Base-by-base conservation (phyloP, 768 basidiomycete species). In the Goffeauzyma gilvescens region DNA sequence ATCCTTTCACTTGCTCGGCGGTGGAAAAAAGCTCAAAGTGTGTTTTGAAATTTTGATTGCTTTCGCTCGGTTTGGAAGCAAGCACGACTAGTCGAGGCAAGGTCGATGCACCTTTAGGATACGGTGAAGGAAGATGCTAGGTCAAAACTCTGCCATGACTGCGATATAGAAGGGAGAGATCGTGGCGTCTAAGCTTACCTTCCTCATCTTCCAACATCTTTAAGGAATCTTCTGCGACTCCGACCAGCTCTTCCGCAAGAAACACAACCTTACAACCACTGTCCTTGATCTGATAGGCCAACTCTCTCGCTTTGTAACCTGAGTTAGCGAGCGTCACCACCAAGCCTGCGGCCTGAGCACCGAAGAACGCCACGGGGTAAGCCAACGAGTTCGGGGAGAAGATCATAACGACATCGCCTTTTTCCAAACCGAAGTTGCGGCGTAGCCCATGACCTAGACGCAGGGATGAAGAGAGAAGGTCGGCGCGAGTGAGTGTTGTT, bases 281-380 rank as follows among this genome's bases (percentile, higher is more conserved):
- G 55, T 89, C 75, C 10, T 50, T 63, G 46, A 79, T 76, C 55
- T 89, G 85, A 60, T 75, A 74, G 1, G 67, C 69, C 0, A 87
- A 70, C 55, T 89, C 85, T 6, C 63, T 54, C 3, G 75, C 59
- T 3, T 74, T 78, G 53, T 81, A 85, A 0, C 69, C 68, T 44
- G 71, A 75, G 58, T 83, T 87, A 13, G 79, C 78, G 12, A 81
- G 73, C 0, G 83, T 81, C 39, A 72, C 71, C 30, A 72, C 63
- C 14, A 82, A 55, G 2, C 79, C 81, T 0, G 77, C 79, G 1
- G 82, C 78, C 32, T 64, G 64, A 9, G 55, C 54, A 2, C 53
- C 62, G 1, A 54, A 44, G 17, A 77, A 66, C 56, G 62, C 60
- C 33, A 74, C 55, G 1, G 75, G 71, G 64, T 69, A 78, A 25